Percentiles rank a stretch among this genome's conserved stretches.
These are phyloP conservation scores for Amyloporia xantha DNA, from an alignment of 768 basidiomycete species.

Conservation along the genomic window DNA sequence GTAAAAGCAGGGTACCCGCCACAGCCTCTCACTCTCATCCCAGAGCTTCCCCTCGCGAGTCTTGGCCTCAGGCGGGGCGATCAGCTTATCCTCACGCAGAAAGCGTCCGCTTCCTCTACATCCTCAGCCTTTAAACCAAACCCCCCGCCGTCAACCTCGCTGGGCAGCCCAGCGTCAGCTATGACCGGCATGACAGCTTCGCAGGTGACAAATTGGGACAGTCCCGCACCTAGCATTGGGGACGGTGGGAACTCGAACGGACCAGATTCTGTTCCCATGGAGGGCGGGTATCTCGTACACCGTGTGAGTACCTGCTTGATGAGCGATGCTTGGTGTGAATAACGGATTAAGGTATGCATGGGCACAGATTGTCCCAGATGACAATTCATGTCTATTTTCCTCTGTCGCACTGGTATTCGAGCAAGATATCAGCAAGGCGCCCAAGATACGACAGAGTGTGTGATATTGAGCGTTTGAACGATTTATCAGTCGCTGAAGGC, in stretches of 20 bases:
- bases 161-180: conserved; percentile 15
- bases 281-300: conserved; percentile 61
- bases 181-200: conserved; percentile 19
- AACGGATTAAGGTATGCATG: no score
- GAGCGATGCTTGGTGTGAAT: not conserved
- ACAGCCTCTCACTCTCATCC: conserved; percentile 57
- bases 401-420: conserved; percentile 81
- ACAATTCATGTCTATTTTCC: conserved; percentile 93
- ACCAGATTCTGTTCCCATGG: conserved; percentile 53
- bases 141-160: not conserved
- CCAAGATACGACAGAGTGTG: conserved; percentile 68
- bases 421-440: conserved; percentile 69
- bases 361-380: conserved; percentile 82
- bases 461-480: conserved; percentile 1
- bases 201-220: conserved; percentile 17
- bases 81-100: conserved; percentile 73
- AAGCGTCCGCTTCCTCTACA: conserved; percentile 15
- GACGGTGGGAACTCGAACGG: conserved; percentile 25
- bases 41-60: conserved; percentile 67
- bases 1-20: conserved; percentile 89
- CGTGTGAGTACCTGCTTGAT: conserved; percentile 36
- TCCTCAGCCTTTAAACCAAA: not conserved
- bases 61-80: conserved; percentile 77
- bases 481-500: conserved; percentile 1
- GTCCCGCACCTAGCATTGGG: conserved; percentile 11